These are phyloP conservation scores for Hypoxylon fragiforme DNA, from an alignment of 495 filamentous ascomycete species.

Conservation along the genomic window DNA sequence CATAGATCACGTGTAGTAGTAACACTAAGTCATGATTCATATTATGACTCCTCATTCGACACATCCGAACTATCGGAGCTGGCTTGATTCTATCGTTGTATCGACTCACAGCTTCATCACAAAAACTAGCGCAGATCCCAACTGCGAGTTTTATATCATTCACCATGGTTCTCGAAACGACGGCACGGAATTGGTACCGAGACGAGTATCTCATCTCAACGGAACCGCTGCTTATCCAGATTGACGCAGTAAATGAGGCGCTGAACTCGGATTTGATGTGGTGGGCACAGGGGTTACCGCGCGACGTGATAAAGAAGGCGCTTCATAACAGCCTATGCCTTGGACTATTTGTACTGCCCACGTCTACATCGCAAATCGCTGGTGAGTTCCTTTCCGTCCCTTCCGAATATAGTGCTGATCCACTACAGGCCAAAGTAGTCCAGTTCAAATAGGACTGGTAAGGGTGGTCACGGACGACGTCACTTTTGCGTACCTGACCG, in stretches of 20 bases:
- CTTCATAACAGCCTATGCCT: conserved; percentile 59
- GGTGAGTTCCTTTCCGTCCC: conserved; percentile 20
- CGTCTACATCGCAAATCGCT: conserved; percentile 35
- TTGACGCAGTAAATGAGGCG: conserved; percentile 53
- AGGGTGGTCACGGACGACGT: conserved; percentile 66
- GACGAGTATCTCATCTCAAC: conserved; percentile 54
- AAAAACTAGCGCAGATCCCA: not conserved
- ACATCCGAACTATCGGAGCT: too few relatives aligned
- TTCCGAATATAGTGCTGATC: not conserved
- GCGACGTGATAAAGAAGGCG: conserved; percentile 46
- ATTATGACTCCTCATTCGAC: not conserved
- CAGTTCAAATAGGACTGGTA: conserved; percentile 56
- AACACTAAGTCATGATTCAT: not conserved
- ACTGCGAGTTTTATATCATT: not conserved
- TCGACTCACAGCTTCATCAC: not conserved
- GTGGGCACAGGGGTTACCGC: conserved; percentile 53
- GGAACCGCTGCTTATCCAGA: conserved; percentile 51
- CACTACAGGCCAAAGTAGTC: conserved; percentile 21
- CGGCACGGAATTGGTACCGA: conserved; percentile 35
- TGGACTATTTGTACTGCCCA: conserved; percentile 52
- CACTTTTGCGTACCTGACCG: conserved; percentile 70
- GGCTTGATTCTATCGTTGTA: not conserved
- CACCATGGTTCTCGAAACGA: conserved; percentile 33
- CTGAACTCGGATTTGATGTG: conserved; percentile 57
- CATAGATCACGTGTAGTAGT: not conserved